A percentile compares a stretch with the other conserved stretches of the same genome.
Evolutionary conservation across 1,284 basidiomycete species (phyloP).

Genomic region (Taiwanofungus camphoratus): DNA sequence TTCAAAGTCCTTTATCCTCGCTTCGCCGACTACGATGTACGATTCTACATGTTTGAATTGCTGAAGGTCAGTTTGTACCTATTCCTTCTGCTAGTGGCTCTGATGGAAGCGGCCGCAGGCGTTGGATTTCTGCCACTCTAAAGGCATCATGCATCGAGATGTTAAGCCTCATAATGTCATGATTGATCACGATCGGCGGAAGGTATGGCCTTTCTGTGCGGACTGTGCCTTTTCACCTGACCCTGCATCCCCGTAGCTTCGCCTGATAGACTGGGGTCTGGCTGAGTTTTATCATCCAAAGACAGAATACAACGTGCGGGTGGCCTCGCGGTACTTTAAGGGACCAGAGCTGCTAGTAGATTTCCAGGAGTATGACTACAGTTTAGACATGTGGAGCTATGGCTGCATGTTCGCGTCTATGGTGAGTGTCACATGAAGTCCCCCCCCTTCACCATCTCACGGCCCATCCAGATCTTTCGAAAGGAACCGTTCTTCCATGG

Average conservation of each 20-base stretch:
- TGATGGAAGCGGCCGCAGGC: conserved; percentile 47
- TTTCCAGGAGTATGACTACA: conserved; percentile 98
- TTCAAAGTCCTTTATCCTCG: conserved; percentile 97
- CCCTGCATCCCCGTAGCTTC: conserved; percentile 47
- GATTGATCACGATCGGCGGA: conserved; percentile 97
- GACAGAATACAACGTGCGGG: conserved; percentile 97
- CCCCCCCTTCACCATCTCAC: neutral
- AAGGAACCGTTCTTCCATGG: conserved; percentile 99
- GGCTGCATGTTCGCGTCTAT: conserved; percentile 99
- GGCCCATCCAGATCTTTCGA: conserved; percentile 79
- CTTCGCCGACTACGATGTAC: conserved; percentile 92
- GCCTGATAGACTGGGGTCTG: conserved; percentile 98
- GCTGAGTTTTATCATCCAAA: conserved; percentile 99
- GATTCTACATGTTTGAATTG: conserved; percentile 96
- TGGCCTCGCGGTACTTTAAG: conserved; percentile 97
- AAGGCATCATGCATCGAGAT: conserved; percentile 99
- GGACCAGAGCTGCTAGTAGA: conserved; percentile 96
- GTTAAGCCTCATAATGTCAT: conserved; percentile 99
- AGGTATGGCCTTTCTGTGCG: conserved; percentile 43
- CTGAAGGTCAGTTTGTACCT: conserved; percentile 63
- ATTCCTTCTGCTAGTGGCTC: neutral
- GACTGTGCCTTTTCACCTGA: neutral
- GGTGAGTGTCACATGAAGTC: conserved; percentile 46
- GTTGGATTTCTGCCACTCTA: conserved; percentile 96
- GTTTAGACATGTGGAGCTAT: conserved; percentile 96